These are phyloP conservation scores for Chernovozyma aurita DNA, from an alignment of 1,139 yeast genomes.

Conservation along the genomic window DNA sequence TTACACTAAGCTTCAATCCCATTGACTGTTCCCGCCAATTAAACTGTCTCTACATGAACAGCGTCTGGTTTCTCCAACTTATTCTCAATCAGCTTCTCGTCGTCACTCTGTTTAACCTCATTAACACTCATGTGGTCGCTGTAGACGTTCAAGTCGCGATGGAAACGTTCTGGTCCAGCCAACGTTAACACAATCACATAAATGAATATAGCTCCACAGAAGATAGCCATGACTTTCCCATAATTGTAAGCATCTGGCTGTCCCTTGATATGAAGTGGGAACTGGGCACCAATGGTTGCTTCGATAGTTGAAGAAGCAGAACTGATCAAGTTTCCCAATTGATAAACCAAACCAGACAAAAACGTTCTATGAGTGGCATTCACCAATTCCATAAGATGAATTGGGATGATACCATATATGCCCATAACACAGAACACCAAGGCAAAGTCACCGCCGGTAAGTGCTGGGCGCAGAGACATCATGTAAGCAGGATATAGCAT, in stretches of 20 bases:
- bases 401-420: conserved; percentile 36
- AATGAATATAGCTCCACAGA: conserved; percentile 33
- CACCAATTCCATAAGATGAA: conserved; percentile 33
- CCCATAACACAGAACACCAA: conserved; percentile 31
- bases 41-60: conserved; percentile 3
- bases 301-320: conserved; percentile 37
- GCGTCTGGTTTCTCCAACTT: conserved; percentile 3
- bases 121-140: conserved; percentile 6
- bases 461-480: conserved; percentile 1
- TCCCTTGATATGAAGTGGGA: conserved; percentile 22
- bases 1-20: too few relatives aligned
- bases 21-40: too few relatives aligned
- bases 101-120: neutral
- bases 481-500: conserved; percentile 31
- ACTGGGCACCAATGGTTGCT: conserved; percentile 27
- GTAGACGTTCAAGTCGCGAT: conserved; percentile 7
- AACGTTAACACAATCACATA: conserved; percentile 18
- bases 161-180: conserved; percentile 7
- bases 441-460: conserved; percentile 20
- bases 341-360: conserved; percentile 35
- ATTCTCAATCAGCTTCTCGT: neutral
- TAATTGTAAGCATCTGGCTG: conserved; percentile 23
- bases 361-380: conserved; percentile 33
- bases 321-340: conserved; percentile 35
- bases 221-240: conserved; percentile 36